These are phyloP conservation scores for Boletus hoseneyae DNA, from an alignment of 1,284 basidiomycete genomes.

Conservation along the genomic window DNA sequence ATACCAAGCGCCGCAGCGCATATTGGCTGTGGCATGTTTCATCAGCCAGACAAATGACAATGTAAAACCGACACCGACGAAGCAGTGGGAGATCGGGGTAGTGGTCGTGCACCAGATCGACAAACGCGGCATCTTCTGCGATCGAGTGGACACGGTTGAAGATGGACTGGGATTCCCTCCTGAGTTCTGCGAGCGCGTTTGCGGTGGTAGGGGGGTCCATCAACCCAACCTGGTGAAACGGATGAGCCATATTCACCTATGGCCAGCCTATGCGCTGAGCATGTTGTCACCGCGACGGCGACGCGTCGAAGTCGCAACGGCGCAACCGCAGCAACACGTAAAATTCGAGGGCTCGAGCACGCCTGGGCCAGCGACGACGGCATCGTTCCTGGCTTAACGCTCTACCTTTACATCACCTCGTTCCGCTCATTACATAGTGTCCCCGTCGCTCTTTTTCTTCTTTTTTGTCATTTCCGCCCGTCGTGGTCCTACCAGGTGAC, in stretches of 20 bases:
- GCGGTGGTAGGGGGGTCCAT: no score
- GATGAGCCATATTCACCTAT: no score
- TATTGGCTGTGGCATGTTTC: conserved; percentile 61
- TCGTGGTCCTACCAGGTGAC: conserved; percentile 16
- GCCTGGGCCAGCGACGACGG: no score
- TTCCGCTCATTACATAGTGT: conserved; percentile 15
- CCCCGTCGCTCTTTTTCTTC: conserved; percentile 8
- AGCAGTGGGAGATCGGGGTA: conserved; percentile 64
- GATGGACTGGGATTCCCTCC: conserved; percentile 69
- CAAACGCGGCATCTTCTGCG: conserved; percentile 70
- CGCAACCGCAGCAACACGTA: no score
- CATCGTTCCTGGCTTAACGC: background rate
- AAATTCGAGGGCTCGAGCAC: no score
- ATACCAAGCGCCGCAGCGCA: conserved; percentile 96
- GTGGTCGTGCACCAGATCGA: conserved; percentile 51
- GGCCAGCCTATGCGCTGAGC: no score
- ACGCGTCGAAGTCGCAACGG: no score
- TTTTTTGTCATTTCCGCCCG: conserved; percentile 1
- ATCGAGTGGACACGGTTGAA: conserved; percentile 89
- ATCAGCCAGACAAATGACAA: background rate
- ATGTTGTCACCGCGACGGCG: no score
- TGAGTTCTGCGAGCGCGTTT: conserved; percentile 33
- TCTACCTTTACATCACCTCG: conserved; percentile 4
- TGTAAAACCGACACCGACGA: conserved; percentile 43
- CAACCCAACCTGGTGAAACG: no score